These are phyloP conservation scores for Fusarium cyanostomum DNA, from an alignment of 2,329 filamentous ascomycete genomes.

Conservation along the genomic window DNA sequence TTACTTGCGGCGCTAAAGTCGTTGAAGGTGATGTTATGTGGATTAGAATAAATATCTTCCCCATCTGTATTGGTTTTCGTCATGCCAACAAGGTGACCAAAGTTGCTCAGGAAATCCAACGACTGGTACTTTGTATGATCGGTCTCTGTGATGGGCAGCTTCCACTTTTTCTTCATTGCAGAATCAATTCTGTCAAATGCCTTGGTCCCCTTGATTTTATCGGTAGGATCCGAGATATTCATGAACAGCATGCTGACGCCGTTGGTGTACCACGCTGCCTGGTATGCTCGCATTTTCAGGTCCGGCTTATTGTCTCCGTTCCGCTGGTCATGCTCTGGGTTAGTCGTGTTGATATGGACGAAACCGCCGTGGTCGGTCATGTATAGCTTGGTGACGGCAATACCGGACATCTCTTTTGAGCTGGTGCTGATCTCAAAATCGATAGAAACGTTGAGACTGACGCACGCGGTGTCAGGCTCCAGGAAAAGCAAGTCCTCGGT, in stretches of 20 bases:
- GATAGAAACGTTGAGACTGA: conserved; percentile 54
- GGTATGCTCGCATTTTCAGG: conserved; percentile 52
- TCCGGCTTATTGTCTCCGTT: conserved; percentile 50
- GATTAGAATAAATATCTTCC: conserved; percentile 9
- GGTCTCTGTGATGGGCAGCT: conserved; percentile 15
- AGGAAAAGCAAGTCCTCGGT: conserved; percentile 59
- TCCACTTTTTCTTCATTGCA: conserved; percentile 11
- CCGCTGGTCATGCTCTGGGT: conserved; percentile 44
- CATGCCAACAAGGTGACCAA: conserved; percentile 12
- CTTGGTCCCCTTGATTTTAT: conserved; percentile 12
- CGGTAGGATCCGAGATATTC: conserved; percentile 48
- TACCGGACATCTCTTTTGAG: neutral
- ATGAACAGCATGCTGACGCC: conserved; percentile 50
- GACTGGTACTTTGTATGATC: conserved; percentile 9
- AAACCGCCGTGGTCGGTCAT: conserved; percentile 57
- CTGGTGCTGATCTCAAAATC: conserved; percentile 48
- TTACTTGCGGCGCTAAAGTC: conserved; percentile 7
- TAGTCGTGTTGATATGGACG: conserved; percentile 47
- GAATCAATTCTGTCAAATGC: conserved; percentile 23
- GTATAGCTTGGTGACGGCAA: conserved; percentile 35
- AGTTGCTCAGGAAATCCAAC: conserved; percentile 10
- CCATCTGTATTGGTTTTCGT: neutral
- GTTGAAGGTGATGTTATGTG: conserved; percentile 4
- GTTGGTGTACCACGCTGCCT: conserved; percentile 56
- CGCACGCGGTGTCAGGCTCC: conserved; percentile 56